A percentile compares a stretch with the other conserved stretches of the same genome.
Conservation (phyloP, 257 asterid genomes). For the Leptodermis oblonga region DNA sequence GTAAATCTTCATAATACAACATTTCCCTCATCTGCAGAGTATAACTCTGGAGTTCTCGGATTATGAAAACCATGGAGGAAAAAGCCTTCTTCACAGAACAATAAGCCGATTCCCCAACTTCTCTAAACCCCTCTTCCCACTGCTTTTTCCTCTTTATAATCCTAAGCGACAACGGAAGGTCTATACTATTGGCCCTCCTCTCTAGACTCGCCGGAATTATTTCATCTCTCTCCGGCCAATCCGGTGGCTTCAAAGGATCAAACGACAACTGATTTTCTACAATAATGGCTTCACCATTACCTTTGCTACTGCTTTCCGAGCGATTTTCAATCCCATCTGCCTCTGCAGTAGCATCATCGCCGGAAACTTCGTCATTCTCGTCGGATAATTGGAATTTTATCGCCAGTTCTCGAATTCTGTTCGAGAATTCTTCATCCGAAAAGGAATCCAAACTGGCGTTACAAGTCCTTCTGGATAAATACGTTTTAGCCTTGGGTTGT, state of each 20-base stretch:
- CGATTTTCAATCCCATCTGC: background rate
- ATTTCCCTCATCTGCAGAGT: conserved; percentile 75
- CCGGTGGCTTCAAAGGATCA: conserved; percentile 47
- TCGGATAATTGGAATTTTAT: conserved; percentile 34
- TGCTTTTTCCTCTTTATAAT: conserved; percentile 71
- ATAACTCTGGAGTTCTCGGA: conserved; percentile 74
- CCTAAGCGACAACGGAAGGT: conserved; percentile 78
- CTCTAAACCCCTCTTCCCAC: conserved; percentile 62
- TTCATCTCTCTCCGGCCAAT: conserved; percentile 49
- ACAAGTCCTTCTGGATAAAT: conserved; percentile 37
- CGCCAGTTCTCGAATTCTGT: conserved; percentile 46
- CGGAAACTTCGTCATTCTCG: conserved; percentile 20
- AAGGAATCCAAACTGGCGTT: conserved; percentile 60
- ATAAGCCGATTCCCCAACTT: conserved; percentile 60
- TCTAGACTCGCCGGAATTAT: conserved; percentile 58
- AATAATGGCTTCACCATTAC: conserved; percentile 20
- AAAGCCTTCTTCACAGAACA: conserved; percentile 86
- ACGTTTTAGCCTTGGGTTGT: conserved; percentile 22
- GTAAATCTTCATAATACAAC: conserved; percentile 68
- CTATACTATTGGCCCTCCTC: conserved; percentile 63
- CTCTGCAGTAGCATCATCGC: conserved; percentile 4
- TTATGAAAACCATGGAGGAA: conserved; percentile 92
- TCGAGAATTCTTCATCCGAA: conserved; percentile 81
- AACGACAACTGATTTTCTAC: conserved; percentile 31
- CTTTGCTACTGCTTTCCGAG: conserved; percentile 2